phyloP scores from a whole-genome alignment of 2,329 filamentous ascomycete species.

The Rhexocercosporidium sp. region DNA sequence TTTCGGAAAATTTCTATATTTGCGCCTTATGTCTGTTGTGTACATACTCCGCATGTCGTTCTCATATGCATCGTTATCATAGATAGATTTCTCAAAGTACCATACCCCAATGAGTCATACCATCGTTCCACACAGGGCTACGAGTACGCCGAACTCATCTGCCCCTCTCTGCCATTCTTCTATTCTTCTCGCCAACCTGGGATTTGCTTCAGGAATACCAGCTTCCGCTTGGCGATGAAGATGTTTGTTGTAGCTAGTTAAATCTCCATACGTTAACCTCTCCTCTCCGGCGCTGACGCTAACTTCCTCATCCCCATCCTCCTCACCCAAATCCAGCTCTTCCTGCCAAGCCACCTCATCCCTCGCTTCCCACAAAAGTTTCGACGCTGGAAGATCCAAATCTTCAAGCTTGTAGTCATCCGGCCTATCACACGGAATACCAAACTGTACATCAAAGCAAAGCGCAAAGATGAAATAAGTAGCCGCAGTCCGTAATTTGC shows the following conservation, averaged over 20 bases:
- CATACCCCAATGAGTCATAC: background rate
- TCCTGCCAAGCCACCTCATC: background rate
- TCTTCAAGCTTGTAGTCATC: constrained; percentile 4
- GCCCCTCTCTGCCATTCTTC: constrained; percentile 3
- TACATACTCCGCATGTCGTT: background rate
- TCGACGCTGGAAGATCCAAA: constrained; percentile 8
- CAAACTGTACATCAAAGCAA: constrained; percentile 12
- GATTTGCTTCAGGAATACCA: background rate
- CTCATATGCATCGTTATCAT: too few species aligned
- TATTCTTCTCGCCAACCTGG: background rate
- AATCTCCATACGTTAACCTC: constrained; percentile 5
- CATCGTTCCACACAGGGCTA: constrained; percentile 10
- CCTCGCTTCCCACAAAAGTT: constrained; percentile 12
- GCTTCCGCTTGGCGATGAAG: background rate
- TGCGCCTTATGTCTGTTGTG: background rate
- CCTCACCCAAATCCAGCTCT: background rate
- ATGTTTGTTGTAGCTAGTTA: constrained; percentile 1
- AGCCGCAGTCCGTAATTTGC: constrained; percentile 5
- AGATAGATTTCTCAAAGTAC: too few species aligned
- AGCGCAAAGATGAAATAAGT: constrained; percentile 12
- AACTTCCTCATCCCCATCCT: background rate
- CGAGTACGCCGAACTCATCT: constrained; percentile 14
- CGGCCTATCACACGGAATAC: constrained; percentile 13
- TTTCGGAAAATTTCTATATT: too few species aligned
- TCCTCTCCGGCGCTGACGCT: background rate